phyloP scores from a whole-genome alignment of 192 early-diverging fungal species.

The Oehlia diaphana region DNA sequence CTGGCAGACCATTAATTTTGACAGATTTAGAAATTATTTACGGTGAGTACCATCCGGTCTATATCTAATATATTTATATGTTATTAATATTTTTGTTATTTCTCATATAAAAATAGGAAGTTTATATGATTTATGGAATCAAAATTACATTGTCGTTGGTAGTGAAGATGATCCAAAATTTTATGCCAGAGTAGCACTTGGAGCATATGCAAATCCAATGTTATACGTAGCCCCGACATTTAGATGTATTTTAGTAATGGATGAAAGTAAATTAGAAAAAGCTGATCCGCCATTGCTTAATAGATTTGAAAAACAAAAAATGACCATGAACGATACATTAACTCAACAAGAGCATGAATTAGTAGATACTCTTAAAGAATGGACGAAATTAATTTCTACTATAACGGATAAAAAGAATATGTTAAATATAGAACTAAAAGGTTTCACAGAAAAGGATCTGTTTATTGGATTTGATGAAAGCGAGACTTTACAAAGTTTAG shows the following conservation, averaged over 20 bases:
- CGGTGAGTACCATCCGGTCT: too few species aligned
- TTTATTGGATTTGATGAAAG: not conserved
- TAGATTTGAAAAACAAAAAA: constrained; percentile 19
- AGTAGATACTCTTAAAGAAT: not conserved
- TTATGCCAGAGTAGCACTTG: constrained; percentile 15
- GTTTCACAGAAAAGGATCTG: too few species aligned
- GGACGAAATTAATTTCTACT: not conserved
- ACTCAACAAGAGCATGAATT: not conserved
- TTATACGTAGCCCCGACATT: not conserved
- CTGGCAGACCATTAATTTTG: constrained; percentile 13
- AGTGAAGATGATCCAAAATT: constrained; percentile 21
- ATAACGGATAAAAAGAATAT: too few species aligned
- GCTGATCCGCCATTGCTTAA: constrained; percentile 14
- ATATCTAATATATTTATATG: too few species aligned
- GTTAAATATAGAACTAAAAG: too few species aligned
- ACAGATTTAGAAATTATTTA: too few species aligned
- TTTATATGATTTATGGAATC: too few species aligned
- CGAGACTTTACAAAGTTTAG: not conserved
- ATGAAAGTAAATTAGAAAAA: constrained; percentile 17
- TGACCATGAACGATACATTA: constrained; percentile 16
- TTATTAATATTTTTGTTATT: too few species aligned
- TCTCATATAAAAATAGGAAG: too few species aligned
- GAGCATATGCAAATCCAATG: constrained; percentile 26
- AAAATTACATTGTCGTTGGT: not conserved
- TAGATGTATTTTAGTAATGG: constrained; percentile 22